These are phyloP conservation scores for Ramularia endophylla DNA, from an alignment of 2,329 filamentous ascomycete species.

Conservation along the genomic window DNA sequence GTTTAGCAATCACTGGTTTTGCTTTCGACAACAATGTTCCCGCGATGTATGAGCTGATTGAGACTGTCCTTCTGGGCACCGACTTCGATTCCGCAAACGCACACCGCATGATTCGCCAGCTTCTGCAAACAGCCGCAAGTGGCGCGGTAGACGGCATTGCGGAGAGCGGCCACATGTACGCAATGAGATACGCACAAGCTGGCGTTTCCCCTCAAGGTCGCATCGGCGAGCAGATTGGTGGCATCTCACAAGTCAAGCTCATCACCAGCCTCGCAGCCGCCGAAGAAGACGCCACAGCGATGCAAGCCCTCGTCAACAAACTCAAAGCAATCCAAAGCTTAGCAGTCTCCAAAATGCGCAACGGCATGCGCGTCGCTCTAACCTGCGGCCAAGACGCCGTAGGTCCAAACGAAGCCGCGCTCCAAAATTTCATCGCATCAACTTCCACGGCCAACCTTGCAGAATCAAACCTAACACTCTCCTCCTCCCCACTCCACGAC, in stretches of 20 bases:
- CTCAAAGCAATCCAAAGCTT: constrained; percentile 79
- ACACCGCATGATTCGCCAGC: constrained; percentile 73
- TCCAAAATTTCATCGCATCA: constrained; percentile 61
- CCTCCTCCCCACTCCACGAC: constrained; percentile 22
- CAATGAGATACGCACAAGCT: constrained; percentile 76
- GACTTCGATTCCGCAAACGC: constrained; percentile 82
- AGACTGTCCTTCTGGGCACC: constrained; percentile 75
- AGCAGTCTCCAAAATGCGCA: constrained; percentile 55
- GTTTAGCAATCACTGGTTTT: constrained; percentile 76
- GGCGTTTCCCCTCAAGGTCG: constrained; percentile 66
- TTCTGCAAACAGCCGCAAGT: constrained; percentile 80
- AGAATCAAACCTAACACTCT: constrained; percentile 12
- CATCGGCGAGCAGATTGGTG: constrained; percentile 76
- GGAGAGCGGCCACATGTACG: constrained; percentile 81
- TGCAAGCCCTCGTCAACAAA: constrained; percentile 52
- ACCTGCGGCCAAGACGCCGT: constrained; percentile 77
- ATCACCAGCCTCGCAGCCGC: constrained; percentile 72
- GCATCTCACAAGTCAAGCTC: constrained; percentile 84
- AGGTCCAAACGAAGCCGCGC: constrained; percentile 60
- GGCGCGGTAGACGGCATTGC: constrained; percentile 90
- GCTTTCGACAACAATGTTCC: constrained; percentile 85
- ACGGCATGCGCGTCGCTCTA: constrained; percentile 69
- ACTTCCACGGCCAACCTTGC: constrained; percentile 25
- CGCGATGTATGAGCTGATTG: constrained; percentile 82
- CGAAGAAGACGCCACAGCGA: constrained; percentile 67